A percentile compares a stretch with the other conserved stretches of the same genome.
Conservation (phyloP, 345 rosid species). For the Arabis alpina region DNA sequence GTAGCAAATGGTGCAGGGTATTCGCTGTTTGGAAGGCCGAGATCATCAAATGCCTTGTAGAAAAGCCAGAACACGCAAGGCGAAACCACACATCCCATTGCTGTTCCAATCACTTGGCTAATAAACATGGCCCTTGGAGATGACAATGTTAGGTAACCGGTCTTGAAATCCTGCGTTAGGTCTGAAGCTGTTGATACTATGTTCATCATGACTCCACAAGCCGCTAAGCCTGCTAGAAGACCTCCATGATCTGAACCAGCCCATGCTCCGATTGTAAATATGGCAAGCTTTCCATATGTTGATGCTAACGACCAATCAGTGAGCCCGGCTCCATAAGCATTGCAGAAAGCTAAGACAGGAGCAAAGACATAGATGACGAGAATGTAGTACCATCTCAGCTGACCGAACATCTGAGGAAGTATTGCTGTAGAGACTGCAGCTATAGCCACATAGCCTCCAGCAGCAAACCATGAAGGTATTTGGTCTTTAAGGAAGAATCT, state of each 20-base stretch:
- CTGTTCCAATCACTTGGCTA: conserved; percentile 78
- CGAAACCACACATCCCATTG: conserved; percentile 67
- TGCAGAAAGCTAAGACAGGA: conserved; percentile 84
- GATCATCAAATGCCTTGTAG: conserved; percentile 66
- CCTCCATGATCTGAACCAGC: conserved; percentile 71
- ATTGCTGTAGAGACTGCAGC: conserved; percentile 55
- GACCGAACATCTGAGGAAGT: conserved; percentile 75
- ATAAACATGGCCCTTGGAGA: conserved; percentile 90
- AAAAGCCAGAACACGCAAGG: conserved; percentile 89
- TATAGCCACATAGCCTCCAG: conserved; percentile 56
- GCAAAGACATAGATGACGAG: conserved; percentile 69
- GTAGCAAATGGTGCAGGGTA: conserved; percentile 83
- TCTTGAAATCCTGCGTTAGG: conserved; percentile 91
- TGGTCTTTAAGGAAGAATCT: conserved; percentile 76
- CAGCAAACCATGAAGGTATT: conserved; percentile 67
- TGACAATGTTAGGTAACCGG: conserved; percentile 86
- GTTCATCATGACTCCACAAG: conserved; percentile 96
- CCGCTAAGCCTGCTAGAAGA: conserved; percentile 73
- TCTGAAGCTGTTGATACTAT: conserved; percentile 97
- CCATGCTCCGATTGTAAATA: conserved; percentile 82
- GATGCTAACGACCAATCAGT: conserved; percentile 92
- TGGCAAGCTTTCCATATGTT: conserved; percentile 81
- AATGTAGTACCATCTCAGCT: conserved; percentile 76
- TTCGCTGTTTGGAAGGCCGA: conserved; percentile 67
- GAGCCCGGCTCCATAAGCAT: conserved; percentile 88